Evolutionary conservation across 352 stramenopile genomes (phyloP).

Genomic region (Thraustochytrium sp.): DNA sequence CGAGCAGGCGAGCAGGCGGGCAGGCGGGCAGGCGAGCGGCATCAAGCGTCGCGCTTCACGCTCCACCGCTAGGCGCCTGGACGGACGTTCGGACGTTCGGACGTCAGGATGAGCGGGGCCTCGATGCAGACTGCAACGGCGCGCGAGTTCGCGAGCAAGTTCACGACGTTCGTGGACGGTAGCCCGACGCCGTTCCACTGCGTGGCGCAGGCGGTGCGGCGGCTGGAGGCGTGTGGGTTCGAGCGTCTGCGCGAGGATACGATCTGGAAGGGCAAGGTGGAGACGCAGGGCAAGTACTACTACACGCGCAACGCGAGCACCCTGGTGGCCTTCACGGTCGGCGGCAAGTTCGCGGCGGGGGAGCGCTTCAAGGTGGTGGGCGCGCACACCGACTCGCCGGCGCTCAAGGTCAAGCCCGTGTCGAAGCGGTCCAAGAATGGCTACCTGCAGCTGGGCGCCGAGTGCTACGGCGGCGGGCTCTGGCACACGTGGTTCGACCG

Average conservation of each 20-base stretch:
- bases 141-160: constrained; percentile 49
- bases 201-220: constrained; percentile 71
- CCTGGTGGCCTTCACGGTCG: constrained; percentile 89
- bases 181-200: constrained; percentile 88
- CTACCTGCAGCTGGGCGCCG: constrained; percentile 68
- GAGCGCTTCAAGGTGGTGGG: constrained; percentile 93
- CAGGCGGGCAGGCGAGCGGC: too few species aligned
- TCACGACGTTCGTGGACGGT: constrained; percentile 87
- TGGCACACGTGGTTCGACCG: constrained; percentile 98
- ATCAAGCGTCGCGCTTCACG: too few species aligned
- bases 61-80: not conserved
- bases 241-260: constrained; percentile 76
- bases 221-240: constrained; percentile 79
- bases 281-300: constrained; percentile 88
- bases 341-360: constrained; percentile 76
- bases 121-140: not conserved
- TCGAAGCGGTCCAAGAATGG: constrained; percentile 76
- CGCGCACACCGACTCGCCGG: constrained; percentile 90
- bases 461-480: constrained; percentile 83
- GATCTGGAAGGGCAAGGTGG: constrained; percentile 59
- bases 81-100: not conserved
- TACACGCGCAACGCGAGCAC: constrained; percentile 84
- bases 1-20: too few species aligned
- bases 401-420: constrained; percentile 89
- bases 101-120: not conserved